Conservation (phyloP, 2,329 filamentous ascomycete genomes). For the Alternaria novae-zelandiae region DNA sequence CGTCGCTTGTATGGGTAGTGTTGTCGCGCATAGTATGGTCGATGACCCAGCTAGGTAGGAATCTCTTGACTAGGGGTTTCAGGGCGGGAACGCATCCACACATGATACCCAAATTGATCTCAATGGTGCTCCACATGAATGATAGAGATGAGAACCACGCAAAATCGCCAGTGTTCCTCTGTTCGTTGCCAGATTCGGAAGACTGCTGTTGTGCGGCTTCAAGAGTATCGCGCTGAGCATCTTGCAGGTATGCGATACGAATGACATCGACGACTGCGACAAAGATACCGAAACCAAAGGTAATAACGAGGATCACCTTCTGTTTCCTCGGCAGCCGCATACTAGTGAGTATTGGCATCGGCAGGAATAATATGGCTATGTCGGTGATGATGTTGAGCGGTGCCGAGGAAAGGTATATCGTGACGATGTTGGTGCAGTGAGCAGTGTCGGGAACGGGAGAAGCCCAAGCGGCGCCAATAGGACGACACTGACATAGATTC, state of each 20-base stretch:
- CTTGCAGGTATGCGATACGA: constrained; percentile 87
- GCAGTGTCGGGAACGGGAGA: constrained; percentile 54
- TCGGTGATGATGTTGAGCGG: constrained; percentile 94
- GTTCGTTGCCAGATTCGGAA: constrained; percentile 31
- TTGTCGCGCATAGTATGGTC: constrained; percentile 49
- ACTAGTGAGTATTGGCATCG: constrained; percentile 78
- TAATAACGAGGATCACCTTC: constrained; percentile 84
- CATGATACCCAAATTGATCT: constrained; percentile 88
- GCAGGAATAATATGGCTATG: constrained; percentile 82
- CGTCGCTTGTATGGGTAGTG: constrained; percentile 38
- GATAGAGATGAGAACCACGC: constrained; percentile 79
- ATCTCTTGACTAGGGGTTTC: constrained; percentile 78
- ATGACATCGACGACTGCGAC: constrained; percentile 88
- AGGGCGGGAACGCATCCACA: constrained; percentile 92
- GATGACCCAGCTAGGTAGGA: constrained; percentile 63
- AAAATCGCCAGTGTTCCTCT: constrained; percentile 58
- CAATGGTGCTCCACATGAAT: constrained; percentile 92
- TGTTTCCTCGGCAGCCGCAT: constrained; percentile 86
- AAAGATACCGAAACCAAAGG: constrained; percentile 86
- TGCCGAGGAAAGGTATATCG: constrained; percentile 73
- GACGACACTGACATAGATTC: constrained; percentile 85
- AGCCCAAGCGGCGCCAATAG: constrained; percentile 72
- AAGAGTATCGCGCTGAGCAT: constrained; percentile 62
- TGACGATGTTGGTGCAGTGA: constrained; percentile 66
- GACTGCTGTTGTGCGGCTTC: constrained; percentile 46